Conservation (phyloP, 2,329 filamentous ascomycete genomes). For the Monosporascus sp. region DNA sequence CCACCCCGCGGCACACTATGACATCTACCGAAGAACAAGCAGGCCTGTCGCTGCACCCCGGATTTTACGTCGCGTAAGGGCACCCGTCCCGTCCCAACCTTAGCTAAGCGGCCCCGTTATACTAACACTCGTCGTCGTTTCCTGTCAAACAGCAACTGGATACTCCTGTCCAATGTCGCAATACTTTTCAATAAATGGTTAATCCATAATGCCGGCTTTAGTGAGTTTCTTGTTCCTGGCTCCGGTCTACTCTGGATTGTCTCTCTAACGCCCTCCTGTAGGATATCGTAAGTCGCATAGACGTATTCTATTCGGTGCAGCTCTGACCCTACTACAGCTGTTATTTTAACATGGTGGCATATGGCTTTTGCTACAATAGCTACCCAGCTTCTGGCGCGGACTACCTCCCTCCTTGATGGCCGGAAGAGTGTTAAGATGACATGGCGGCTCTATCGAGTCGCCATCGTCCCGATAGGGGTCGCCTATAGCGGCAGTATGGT, state of each 20-base stretch:
- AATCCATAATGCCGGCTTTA: conserved; percentile 67
- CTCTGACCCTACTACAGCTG: conserved; percentile 32
- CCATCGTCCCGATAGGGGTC: conserved; percentile 60
- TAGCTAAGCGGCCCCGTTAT: neutral
- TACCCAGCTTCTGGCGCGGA: conserved; percentile 60
- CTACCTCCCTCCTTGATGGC: conserved; percentile 57
- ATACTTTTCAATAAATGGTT: conserved; percentile 94
- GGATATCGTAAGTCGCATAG: conserved; percentile 13
- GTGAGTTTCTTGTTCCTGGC: conserved; percentile 42
- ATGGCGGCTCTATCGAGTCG: conserved; percentile 53
- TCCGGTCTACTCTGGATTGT: conserved; percentile 1
- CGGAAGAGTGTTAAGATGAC: conserved; percentile 58
- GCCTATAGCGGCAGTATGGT: conserved; percentile 62
- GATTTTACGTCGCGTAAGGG: conserved; percentile 27
- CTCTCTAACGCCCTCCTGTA: conserved; percentile 1
- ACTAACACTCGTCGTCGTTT: neutral
- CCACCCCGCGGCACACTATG: conserved; percentile 2
- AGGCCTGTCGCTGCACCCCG: conserved; percentile 15
- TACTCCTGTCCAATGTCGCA: conserved; percentile 75
- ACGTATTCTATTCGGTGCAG: neutral
- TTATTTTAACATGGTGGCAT: conserved; percentile 64
- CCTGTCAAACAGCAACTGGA: conserved; percentile 57
- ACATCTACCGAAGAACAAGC: conserved; percentile 15
- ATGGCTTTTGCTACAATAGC: conserved; percentile 60
- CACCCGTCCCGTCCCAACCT: neutral